These are phyloP conservation scores for Penicillium arizonense DNA, from an alignment of 495 filamentous ascomycete genomes.

Conservation along the genomic window DNA sequence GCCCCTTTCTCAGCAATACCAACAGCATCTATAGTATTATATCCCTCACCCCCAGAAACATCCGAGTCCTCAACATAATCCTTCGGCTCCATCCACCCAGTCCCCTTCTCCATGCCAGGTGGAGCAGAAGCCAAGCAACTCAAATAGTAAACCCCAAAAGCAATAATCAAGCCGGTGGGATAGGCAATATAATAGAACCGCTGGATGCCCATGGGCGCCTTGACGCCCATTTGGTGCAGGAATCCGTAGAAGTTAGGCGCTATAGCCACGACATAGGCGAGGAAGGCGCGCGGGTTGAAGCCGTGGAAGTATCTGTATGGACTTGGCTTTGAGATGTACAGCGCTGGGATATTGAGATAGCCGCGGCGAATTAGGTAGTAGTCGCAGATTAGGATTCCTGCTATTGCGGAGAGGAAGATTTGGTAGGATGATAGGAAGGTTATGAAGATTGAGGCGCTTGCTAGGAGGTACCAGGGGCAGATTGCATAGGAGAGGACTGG, in stretches of 20 bases:
- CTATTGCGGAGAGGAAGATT: constrained; percentile 32
- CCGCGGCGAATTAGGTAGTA: constrained; percentile 33
- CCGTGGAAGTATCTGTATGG: constrained; percentile 23
- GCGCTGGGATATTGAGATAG: constrained; percentile 21
- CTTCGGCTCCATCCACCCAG: constrained; percentile 33
- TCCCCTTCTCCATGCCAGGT: constrained; percentile 13
- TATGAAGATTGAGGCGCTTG: constrained; percentile 29
- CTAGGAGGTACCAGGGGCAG: constrained; percentile 34
- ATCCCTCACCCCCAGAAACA: background rate
- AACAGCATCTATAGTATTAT: background rate
- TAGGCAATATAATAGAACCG: constrained; percentile 38
- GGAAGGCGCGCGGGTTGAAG: constrained; percentile 24
- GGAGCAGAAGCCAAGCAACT: constrained; percentile 12
- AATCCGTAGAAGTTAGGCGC: constrained; percentile 38
- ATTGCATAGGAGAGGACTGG: constrained; percentile 29
- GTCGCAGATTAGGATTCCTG: constrained; percentile 30
- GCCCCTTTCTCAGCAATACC: background rate
- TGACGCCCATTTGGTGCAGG: constrained; percentile 36
- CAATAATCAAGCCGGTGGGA: constrained; percentile 26
- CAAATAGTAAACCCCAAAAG: constrained; percentile 26
- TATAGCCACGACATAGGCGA: constrained; percentile 25
- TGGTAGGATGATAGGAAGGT: constrained; percentile 34
- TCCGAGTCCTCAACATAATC: constrained; percentile 31
- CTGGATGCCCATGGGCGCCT: constrained; percentile 25
- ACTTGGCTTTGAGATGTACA: constrained; percentile 22